Base-by-base conservation (phyloP, 1,284 basidiomycete genomes). In the Hymenochaete sp. region DNA sequence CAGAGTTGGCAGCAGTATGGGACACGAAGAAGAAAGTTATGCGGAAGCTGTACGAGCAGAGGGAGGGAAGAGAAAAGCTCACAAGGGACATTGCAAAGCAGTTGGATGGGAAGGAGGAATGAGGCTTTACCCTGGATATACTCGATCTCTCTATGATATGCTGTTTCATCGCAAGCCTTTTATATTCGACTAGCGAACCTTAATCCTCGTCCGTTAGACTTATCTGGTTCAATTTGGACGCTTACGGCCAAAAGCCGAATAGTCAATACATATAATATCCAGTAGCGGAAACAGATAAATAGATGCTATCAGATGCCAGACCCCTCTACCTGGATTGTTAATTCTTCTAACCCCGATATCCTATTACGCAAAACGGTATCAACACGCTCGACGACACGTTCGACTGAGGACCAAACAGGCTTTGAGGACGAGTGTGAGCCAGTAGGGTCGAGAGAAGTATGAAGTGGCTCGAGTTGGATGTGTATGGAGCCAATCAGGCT, bases 401-500 rank as follows among this genome's bases (percentile, higher is more conserved):
- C 84, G 13, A 86, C 61, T 50, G 71, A 75, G 14, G 73, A 67
- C 60, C 77, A 80, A 10, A 72, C 73, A 27, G 61, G 64, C 42
- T 67, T 67, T 55, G 63, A 61, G 52, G 57, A 68, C 8, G 68
- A 68, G 60, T 73, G 73, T 29, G 70, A 73, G 3, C 67, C 72
- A 31, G 70, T 63, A 1, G 74, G 72, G 53, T 87, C 82, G 44
- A 67, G 59, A 0, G 73, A 65, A 0, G 76, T 68, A 1, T 69
- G 64, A 0, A 81, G 77, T 1, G 72, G 72, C 8, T 70, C 68
- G 14, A 96, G 68, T 55, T 90, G 87, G 38, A 97, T 76, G 59
- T 90, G 90, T 48, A 98, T 89, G 2, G 89, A 89, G 14, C 95
- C 95, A 55, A 97, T 80, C 26, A 96, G 61, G 37, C 78, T 82